Evolutionary conservation across 805 yeast genomes (phyloP).

Genomic region (Saccharomycopsis sp.): DNA sequence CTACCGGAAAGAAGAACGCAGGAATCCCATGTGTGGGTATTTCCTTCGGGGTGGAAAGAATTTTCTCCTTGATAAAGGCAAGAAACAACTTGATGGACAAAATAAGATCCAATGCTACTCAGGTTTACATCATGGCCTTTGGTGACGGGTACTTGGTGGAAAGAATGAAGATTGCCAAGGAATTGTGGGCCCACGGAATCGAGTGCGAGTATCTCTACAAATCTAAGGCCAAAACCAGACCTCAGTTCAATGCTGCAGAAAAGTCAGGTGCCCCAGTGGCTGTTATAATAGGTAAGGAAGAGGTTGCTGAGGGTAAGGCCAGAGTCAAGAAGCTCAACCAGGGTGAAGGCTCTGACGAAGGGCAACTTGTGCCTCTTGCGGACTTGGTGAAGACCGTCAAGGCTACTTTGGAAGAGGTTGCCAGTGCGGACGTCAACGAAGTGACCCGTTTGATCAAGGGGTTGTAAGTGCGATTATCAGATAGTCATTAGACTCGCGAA

Average conservation of each 20-base stretch:
- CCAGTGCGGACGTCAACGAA: constrained; percentile 42
- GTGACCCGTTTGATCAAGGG: constrained; percentile 57
- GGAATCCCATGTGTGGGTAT: constrained; percentile 96
- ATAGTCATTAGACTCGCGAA: no score
- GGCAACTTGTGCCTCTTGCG: constrained; percentile 62
- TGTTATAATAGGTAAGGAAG: constrained; percentile 94
- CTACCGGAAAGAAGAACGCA: constrained; percentile 68
- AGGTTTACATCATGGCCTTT: constrained; percentile 94
- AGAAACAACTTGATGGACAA: constrained; percentile 55
- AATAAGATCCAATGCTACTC: constrained; percentile 80
- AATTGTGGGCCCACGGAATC: constrained; percentile 82
- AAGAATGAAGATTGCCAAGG: constrained; percentile 80
- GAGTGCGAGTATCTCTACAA: constrained; percentile 90
- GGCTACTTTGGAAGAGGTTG: constrained; percentile 45
- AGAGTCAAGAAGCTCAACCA: constrained; percentile 87
- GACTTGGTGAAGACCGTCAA: constrained; percentile 51
- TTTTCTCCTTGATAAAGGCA: constrained; percentile 82
- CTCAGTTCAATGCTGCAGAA: constrained; percentile 97
- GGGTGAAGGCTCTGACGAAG: constrained; percentile 82
- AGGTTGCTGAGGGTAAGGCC: constrained; percentile 69
- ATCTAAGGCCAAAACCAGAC: constrained; percentile 88
- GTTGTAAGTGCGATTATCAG: constrained; percentile 34
- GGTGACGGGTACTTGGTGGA: constrained; percentile 95
- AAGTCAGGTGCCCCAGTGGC: constrained; percentile 86
- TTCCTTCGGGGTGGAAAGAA: constrained; percentile 94